A percentile compares a stretch with the other conserved stretches of the same genome.
Evolutionary conservation across 345 rosid species (phyloP).

Genomic region (Theobroma cacao): DNA sequence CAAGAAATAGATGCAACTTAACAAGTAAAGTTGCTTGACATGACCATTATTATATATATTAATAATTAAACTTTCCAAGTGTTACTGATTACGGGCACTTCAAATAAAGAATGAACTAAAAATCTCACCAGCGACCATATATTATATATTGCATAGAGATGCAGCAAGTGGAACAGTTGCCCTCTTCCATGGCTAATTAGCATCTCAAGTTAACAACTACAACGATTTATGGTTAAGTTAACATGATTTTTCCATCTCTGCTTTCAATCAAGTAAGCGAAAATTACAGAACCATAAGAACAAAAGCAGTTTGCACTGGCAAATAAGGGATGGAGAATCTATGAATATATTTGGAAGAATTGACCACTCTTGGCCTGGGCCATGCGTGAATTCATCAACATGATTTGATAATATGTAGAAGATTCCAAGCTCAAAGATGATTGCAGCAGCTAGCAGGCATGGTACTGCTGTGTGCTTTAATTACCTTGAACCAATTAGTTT

Average conservation of each 20-base stretch:
- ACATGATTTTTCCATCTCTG: neutral
- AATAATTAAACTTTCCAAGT: neutral
- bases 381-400: neutral
- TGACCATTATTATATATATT: neutral
- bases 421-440: neutral
- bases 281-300: neutral
- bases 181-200: neutral
- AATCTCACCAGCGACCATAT: neutral
- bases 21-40: neutral
- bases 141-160: neutral
- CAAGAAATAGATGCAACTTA: neutral
- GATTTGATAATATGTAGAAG: neutral
- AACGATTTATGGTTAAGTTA: too few species aligned
- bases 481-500: neutral
- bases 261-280: neutral
- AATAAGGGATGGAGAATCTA: neutral
- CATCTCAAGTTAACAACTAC: neutral
- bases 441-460: neutral
- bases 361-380: neutral
- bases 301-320: neutral
- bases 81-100: neutral
- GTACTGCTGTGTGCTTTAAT: neutral
- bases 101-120: neutral
- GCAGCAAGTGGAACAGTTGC: neutral
- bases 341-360: neutral